Percentiles rank a stretch among this genome's conserved stretches.
phyloP scores from a whole-genome alignment of 176 grass and related monocot species.

The Rhynchospora pubera region DNA sequence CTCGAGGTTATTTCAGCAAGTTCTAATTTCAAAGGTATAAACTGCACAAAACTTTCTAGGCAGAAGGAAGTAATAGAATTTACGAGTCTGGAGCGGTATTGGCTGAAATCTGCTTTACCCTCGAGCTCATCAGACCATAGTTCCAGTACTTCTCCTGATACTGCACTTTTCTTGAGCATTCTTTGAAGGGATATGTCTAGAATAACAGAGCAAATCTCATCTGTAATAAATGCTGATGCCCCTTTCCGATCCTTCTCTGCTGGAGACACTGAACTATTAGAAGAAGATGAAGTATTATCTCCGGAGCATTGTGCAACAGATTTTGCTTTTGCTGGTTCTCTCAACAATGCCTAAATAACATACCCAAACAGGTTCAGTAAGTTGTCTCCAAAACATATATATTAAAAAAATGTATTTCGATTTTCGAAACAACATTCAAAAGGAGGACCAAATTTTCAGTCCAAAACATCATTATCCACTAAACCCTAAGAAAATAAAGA shows the following conservation, averaged over 20 bases:
- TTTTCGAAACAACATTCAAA: conserved; percentile 4
- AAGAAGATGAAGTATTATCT: conserved; percentile 47
- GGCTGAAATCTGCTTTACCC: conserved; percentile 73
- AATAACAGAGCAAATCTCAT: conserved; percentile 73
- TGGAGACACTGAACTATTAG: conserved; percentile 29
- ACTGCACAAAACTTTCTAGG: neutral
- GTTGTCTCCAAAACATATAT: no score
- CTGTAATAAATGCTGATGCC: conserved; percentile 51
- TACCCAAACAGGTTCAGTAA: conserved; percentile 9
- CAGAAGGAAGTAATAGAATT: conserved; percentile 17
- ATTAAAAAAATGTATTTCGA: conserved; percentile 7
- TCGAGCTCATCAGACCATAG: conserved; percentile 88
- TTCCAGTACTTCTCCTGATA: conserved; percentile 53
- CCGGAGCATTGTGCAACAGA: conserved; percentile 48
- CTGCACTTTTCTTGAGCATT: conserved; percentile 81
- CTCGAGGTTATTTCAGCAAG: neutral
- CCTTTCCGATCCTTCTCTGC: conserved; percentile 80
- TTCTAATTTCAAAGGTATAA: neutral
- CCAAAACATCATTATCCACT: neutral
- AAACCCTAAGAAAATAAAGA: neutral
- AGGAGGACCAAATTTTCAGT: neutral
- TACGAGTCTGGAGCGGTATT: conserved; percentile 89
- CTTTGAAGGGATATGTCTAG: conserved; percentile 85
- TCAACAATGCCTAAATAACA: conserved; percentile 57
- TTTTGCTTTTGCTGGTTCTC: conserved; percentile 83